Percentiles rank a stretch among this genome's conserved stretches.
Conservation (phyloP, 257 asterid species). For the Pogostemon cablin region DNA sequence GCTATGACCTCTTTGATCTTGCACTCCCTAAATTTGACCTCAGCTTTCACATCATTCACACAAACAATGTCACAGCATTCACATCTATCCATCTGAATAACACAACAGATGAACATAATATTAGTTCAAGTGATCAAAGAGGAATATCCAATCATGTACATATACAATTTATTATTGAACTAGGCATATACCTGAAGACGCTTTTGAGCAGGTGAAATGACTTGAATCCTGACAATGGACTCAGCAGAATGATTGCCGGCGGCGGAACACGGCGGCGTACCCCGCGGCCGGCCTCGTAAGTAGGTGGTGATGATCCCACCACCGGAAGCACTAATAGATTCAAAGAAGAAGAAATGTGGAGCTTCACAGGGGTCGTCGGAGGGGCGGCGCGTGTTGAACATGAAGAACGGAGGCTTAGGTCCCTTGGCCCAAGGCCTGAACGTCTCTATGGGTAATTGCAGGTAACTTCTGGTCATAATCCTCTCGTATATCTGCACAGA, state of each 20-base stretch:
- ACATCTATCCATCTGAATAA: constrained; percentile 49
- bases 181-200: constrained; percentile 40
- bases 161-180: no score
- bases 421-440: constrained; percentile 45
- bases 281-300: constrained; percentile 38
- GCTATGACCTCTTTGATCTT: constrained; percentile 52
- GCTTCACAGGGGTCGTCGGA: constrained; percentile 48
- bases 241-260: constrained; percentile 57
- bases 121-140: not conserved
- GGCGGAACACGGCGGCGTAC: constrained; percentile 33
- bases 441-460: constrained; percentile 52
- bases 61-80: constrained; percentile 59
- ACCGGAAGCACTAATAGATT: constrained; percentile 23
- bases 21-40: constrained; percentile 54
- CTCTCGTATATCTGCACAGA: constrained; percentile 57
- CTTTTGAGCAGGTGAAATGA: constrained; percentile 33
- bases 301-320: constrained; percentile 35
- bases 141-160: not conserved
- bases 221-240: constrained; percentile 33
- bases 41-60: constrained; percentile 32
- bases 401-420: constrained; percentile 42
- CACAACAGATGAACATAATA: not conserved
- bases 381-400: constrained; percentile 51
- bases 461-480: constrained; percentile 49
- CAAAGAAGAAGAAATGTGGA: constrained; percentile 53